These are phyloP conservation scores for Euphorbia schlechtendalii DNA, from an alignment of 441 rosid species.

Conservation along the genomic window DNA sequence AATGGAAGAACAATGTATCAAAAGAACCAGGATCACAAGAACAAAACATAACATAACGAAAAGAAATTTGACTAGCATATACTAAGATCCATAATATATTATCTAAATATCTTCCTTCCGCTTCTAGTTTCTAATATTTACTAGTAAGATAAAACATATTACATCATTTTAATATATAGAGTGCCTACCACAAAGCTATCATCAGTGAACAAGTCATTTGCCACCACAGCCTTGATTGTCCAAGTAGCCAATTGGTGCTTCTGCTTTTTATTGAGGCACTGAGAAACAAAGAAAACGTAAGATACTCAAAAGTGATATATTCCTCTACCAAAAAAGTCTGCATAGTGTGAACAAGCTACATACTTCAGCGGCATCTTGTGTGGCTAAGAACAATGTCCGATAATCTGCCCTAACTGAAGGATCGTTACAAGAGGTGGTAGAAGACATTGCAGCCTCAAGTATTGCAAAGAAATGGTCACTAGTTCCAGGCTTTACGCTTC, in stretches of 20 bases:
- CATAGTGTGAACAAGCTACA: constrained; percentile 9
- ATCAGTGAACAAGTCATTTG: constrained; percentile 85
- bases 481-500: constrained; percentile 79
- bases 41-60: background rate
- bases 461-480: constrained; percentile 60
- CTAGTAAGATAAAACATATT: background rate
- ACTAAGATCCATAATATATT: background rate
- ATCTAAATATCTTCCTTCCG: background rate
- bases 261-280: constrained; percentile 71
- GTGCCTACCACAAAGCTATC: constrained; percentile 86
- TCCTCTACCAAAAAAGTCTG: background rate
- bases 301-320: constrained; percentile 15
- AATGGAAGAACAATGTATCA: no score
- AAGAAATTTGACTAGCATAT: background rate
- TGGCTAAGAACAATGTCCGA: constrained; percentile 71
- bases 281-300: constrained; percentile 19
- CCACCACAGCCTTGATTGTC: constrained; percentile 71
- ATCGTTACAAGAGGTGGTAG: constrained; percentile 56
- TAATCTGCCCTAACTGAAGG: constrained; percentile 57
- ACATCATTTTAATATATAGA: background rate
- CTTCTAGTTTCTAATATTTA: background rate
- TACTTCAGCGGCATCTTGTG: constrained; percentile 68
- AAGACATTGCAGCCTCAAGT: constrained; percentile 82
- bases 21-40: no score
- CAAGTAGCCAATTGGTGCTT: constrained; percentile 55